Conservation (phyloP, 352 stramenopile genomes). For the Pythium insidiosum region DNA sequence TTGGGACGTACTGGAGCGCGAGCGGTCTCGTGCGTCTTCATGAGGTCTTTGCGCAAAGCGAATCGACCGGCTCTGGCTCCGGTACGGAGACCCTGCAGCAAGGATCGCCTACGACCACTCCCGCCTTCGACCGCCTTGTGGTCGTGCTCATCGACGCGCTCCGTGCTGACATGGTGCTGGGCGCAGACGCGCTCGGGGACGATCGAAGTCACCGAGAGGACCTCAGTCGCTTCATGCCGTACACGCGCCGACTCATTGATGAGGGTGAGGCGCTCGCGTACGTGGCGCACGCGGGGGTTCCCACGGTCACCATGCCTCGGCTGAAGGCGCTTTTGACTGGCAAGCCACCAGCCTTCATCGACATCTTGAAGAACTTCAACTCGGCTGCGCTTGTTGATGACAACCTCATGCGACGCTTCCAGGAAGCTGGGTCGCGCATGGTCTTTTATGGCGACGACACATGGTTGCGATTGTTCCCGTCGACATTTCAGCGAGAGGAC, state of each 20-base stretch:
- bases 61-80: too few relatives aligned
- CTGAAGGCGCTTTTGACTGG: constrained; percentile 84
- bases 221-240: constrained; percentile 63
- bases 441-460: constrained; percentile 89
- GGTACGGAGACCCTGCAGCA: too few relatives aligned
- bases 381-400: constrained; percentile 67
- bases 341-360: constrained; percentile 82
- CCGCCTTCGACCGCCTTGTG: constrained; percentile 72
- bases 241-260: constrained; percentile 37
- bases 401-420: constrained; percentile 62
- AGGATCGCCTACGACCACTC: too few relatives aligned
- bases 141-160: constrained; percentile 84
- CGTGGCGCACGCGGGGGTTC: constrained; percentile 71
- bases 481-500: constrained; percentile 59
- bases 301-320: constrained; percentile 86
- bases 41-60: constrained; percentile 22
- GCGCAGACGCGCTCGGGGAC: constrained; percentile 45
- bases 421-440: constrained; percentile 32
- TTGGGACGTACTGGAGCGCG: constrained; percentile 17
- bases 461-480: constrained; percentile 84
- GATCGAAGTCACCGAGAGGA: constrained; percentile 15
- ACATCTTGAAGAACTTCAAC: constrained; percentile 90
- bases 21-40: constrained; percentile 19
- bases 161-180: constrained; percentile 84
- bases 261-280: constrained; percentile 53